These are phyloP conservation scores for Mycena belliarum DNA, from an alignment of 768 basidiomycete species.

Conservation along the genomic window DNA sequence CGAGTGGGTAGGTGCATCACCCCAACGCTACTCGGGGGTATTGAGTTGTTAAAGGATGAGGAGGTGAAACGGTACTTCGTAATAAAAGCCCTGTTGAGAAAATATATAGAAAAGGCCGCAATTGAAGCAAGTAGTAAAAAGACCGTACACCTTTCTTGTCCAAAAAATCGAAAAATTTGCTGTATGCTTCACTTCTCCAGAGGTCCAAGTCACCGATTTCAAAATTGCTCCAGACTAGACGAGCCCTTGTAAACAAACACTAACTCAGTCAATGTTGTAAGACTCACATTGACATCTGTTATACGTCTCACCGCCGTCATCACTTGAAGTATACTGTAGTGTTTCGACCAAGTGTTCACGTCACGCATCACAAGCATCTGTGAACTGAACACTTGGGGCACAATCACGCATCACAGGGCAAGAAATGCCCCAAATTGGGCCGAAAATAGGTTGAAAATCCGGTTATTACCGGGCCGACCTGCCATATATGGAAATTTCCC, in stretches of 20 bases:
- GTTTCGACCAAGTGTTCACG: too few species aligned
- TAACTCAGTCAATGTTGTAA: conserved; percentile 3
- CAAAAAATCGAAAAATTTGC: conserved; percentile 79
- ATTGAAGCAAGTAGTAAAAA: background rate
- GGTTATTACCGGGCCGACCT: too few species aligned
- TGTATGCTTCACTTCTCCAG: conserved; percentile 83
- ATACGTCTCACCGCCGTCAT: conserved; percentile 72
- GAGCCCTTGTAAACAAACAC: background rate
- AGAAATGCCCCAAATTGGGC: too few species aligned
- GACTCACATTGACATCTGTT: conserved; percentile 73
- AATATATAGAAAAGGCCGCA: background rate
- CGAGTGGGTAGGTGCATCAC: conserved; percentile 88
- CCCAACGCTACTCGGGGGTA: conserved; percentile 66
- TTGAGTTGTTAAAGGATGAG: too few species aligned
- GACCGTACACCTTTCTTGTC: conserved; percentile 56
- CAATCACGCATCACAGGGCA: too few species aligned
- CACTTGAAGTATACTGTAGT: too few species aligned
- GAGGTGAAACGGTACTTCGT: conserved; percentile 54
- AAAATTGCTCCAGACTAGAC: conserved; percentile 88
- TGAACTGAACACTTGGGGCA: too few species aligned
- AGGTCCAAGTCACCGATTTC: conserved; percentile 86
- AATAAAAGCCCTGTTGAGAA: conserved; percentile 67
- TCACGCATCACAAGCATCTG: too few species aligned
- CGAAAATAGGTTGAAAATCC: too few species aligned
- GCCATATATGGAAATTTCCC: too few species aligned